These are phyloP conservation scores for Fusarium sublunatum DNA, from an alignment of 2,329 filamentous ascomycete genomes.

Conservation along the genomic window DNA sequence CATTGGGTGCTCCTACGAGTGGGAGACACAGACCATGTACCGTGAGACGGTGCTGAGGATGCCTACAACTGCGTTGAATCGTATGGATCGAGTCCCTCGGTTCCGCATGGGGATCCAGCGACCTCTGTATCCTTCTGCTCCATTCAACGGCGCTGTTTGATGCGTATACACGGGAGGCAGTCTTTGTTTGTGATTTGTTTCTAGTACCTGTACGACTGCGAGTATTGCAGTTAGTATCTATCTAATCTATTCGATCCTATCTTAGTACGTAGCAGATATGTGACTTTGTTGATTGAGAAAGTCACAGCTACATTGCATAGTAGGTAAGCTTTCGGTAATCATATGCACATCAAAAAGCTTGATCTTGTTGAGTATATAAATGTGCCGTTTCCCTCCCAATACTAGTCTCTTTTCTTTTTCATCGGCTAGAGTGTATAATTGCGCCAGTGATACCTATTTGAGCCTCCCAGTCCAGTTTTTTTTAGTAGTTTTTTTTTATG, in stretches of 20 bases:
- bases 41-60: conserved; percentile 44
- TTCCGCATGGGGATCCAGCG: conserved; percentile 45
- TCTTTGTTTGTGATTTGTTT: background rate
- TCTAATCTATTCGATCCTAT: background rate
- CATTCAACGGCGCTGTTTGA: conserved; percentile 25
- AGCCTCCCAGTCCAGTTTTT: too few relatives aligned
- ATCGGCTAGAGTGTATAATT: background rate
- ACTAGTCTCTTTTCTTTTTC: background rate
- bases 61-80: conserved; percentile 40
- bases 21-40: conserved; percentile 46
- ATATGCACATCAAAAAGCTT: background rate
- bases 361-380: background rate
- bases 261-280: too few relatives aligned
- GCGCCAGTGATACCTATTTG: background rate
- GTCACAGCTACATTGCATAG: too few relatives aligned
- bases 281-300: too few relatives aligned
- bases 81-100: conserved; percentile 43
- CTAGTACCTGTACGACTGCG: too few relatives aligned
- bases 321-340: too few relatives aligned
- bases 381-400: background rate
- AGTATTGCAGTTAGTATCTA: background rate
- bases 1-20: conserved; percentile 45
- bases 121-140: conserved; percentile 34
- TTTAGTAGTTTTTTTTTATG: too few relatives aligned
- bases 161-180: too few relatives aligned